Evolutionary conservation across 1,284 basidiomycete genomes (phyloP), one percentile per base, ranked within the genome.

Genomic region (Trichosporon coremiiforme): DNA sequence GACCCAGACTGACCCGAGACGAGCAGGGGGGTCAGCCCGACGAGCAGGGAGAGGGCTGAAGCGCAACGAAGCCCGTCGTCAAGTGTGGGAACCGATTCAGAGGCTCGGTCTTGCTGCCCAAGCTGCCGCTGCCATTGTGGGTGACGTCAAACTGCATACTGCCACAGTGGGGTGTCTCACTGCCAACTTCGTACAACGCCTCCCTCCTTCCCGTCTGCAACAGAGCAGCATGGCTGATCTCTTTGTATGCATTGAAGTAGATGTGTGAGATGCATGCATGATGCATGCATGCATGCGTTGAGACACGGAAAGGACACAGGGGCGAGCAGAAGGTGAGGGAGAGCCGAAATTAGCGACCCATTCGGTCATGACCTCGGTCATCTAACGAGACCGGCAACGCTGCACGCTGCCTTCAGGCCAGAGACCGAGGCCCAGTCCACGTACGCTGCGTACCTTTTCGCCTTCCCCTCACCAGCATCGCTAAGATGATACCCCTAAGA

Each of bases 311-410:
- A 45, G 41, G 41, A 45, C 15, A 4, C 41, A 45, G 41, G 41
- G 15, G 10, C 3, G 41, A n/a, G 41, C 15, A 2, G 17, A 45
- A 53, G 22, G 20, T 6, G 17, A 6, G 45, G n/a, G n/a, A n/a
- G 4, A 7, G 20, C 13, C 47, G 20, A 53, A 45, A 45, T 45
- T 53, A 53, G 47, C 47, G 47, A 22, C 47, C 4, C 4, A 17
- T 47, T 53, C 47, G 47, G 47, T 53, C 47, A 53, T 53, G 47
- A 53, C 15, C 47, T 53, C 47, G 47, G 47, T 53, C 47, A 53
- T 53, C 47, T 53, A 53, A 53, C 47, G n/a, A 22, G n/a, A 53
- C 22, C 47, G 47, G 41, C 41, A n/a, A 45, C 41, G 41, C 41
- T 45, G 41, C 7, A 2, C 41, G 13, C 41, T 17, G 13, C 15